Conservation (phyloP, 148 eudicot species). For the Spergularia bocconei region DNA sequence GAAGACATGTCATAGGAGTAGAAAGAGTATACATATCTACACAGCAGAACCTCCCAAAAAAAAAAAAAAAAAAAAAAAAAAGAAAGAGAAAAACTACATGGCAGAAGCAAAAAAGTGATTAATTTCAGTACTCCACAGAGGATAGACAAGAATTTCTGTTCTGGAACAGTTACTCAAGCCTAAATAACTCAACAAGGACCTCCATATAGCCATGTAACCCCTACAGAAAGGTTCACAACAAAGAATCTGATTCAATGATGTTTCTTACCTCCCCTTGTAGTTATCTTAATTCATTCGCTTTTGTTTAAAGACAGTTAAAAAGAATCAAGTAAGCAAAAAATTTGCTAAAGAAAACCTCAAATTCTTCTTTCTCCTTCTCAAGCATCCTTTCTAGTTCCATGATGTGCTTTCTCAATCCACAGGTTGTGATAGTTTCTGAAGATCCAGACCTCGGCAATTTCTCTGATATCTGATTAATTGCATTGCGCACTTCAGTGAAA, state of each 20-base stretch:
- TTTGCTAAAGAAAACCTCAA: constrained; percentile 56
- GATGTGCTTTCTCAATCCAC: constrained; percentile 50
- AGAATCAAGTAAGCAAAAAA: not conserved
- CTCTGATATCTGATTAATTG: constrained; percentile 59
- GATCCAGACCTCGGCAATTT: constrained; percentile 41
- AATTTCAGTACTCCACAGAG: too few species aligned
- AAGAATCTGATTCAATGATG: not conserved
- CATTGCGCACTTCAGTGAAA: constrained; percentile 70
- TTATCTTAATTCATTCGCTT: not conserved
- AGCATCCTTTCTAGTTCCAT: constrained; percentile 62
- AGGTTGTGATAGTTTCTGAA: constrained; percentile 30
- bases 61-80: too few species aligned
- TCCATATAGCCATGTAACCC: too few species aligned
- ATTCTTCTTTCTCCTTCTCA: constrained; percentile 73
- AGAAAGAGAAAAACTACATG: too few species aligned
- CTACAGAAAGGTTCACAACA: too few species aligned
- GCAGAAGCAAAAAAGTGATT: too few species aligned
- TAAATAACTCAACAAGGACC: too few species aligned
- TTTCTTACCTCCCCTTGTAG: not conserved
- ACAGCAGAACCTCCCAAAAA: too few species aligned
- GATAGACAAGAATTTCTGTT: too few species aligned
- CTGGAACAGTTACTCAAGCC: too few species aligned
- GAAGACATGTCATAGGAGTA: not conserved
- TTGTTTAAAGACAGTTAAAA: not conserved
- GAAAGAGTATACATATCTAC: not conserved